phyloP scores from a whole-genome alignment of 176 grass and related monocot genomes.

The Phoenix dactylifera region DNA sequence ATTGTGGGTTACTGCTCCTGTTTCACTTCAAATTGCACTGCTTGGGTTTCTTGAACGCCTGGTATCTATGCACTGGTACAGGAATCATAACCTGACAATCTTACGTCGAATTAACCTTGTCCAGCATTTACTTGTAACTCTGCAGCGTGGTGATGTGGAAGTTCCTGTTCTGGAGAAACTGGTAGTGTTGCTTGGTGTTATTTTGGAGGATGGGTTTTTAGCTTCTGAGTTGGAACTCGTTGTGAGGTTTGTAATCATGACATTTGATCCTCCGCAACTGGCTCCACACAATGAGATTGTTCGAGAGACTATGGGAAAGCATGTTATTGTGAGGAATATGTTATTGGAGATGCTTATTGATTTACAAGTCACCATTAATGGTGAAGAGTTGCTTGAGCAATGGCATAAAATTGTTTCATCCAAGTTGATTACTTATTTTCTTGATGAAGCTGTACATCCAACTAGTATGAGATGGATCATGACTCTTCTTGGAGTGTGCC shows the following conservation, averaged over 20 bases:
- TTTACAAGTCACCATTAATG: constrained; percentile 83
- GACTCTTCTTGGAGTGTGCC: constrained; percentile 92
- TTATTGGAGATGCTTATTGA: constrained; percentile 98
- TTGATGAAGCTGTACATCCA: constrained; percentile 96
- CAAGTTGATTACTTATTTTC: constrained; percentile 85
- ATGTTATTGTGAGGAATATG: constrained; percentile 98
- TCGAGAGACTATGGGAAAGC: constrained; percentile 88
- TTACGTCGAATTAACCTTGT: constrained; percentile 93
- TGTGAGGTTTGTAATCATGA: constrained; percentile 98
- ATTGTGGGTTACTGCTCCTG: constrained; percentile 85
- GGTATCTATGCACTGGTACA: constrained; percentile 99
- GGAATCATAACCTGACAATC: constrained; percentile 96
- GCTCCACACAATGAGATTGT: constrained; percentile 52
- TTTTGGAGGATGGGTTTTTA: constrained; percentile 98
- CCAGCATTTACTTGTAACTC: constrained; percentile 92
- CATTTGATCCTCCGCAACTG: constrained; percentile 88
- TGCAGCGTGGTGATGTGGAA: constrained; percentile 97
- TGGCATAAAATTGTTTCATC: constrained; percentile 99
- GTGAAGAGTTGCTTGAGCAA: constrained; percentile 89
- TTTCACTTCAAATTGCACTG: constrained; percentile 94
- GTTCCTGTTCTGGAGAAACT: constrained; percentile 89
- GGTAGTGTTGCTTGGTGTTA: constrained; percentile 95
- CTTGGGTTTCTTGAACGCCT: constrained; percentile 96
- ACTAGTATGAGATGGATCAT: constrained; percentile 99
- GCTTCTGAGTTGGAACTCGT: constrained; percentile 91